Evolutionary conservation across 2,329 filamentous ascomycete species (phyloP).

Genomic region (Eurotiales sp.): DNA sequence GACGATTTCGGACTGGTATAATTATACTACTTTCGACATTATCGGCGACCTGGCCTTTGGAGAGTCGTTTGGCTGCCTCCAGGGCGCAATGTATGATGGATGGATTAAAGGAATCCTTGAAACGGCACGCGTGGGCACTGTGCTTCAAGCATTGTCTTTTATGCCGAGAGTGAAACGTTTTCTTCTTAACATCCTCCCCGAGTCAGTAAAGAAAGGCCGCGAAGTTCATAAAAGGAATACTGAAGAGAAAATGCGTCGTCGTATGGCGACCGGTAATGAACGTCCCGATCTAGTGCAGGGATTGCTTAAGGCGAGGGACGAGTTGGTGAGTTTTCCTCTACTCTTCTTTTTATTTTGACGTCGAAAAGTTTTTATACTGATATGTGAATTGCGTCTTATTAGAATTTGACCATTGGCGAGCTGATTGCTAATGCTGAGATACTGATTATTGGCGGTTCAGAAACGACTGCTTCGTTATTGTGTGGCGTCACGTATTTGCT

Average conservation of each 20-base stretch:
- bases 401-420: slow-evolving; percentile 1
- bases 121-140: slow-evolving; percentile 11
- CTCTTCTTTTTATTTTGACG: slow-evolving; percentile 12
- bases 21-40: slow-evolving; percentile 39
- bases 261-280: slow-evolving; percentile 14
- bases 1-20: slow-evolving; percentile 32
- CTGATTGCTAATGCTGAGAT: slow-evolving; percentile 5
- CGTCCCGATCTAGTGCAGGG: slow-evolving; percentile 19
- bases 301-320: slow-evolving; percentile 18
- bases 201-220: slow-evolving; percentile 14
- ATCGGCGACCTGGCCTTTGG: slow-evolving; percentile 42
- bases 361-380: slow-evolving; percentile 27
- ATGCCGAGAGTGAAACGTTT: slow-evolving; percentile 16
- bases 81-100: neutral
- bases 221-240: slow-evolving; percentile 16
- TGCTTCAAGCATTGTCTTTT: slow-evolving; percentile 18
- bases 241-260: slow-evolving; percentile 17
- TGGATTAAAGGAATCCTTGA: slow-evolving; percentile 9
- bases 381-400: slow-evolving; percentile 29
- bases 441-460: slow-evolving; percentile 17
- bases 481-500: slow-evolving; percentile 42
- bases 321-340: slow-evolving; percentile 15
- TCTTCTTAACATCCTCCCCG: slow-evolving; percentile 11
- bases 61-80: slow-evolving; percentile 30
- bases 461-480: slow-evolving; percentile 47